Evolutionary conservation across 73 alveolate genomes (phyloP), one percentile per base, ranked within the genome.

Genomic region (Paramecium octaurelia): DNA sequence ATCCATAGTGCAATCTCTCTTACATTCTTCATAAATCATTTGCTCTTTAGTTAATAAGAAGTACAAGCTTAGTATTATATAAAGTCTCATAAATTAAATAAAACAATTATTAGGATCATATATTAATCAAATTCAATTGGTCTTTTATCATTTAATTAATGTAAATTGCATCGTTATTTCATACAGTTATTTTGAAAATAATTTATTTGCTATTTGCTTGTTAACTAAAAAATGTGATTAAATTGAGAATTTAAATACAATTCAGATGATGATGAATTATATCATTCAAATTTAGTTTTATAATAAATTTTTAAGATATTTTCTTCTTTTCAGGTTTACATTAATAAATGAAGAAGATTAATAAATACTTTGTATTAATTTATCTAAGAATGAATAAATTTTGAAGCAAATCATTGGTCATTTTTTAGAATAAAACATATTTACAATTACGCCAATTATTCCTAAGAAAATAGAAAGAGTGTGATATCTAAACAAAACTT

Each of bases 401-500:
- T 40, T 1, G 7, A 40, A 2, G 16, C 0, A 40, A 7, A 40
- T 40, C 48, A 40, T 40, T 44, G 0, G 11, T 44, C 58, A 44
- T 44, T 44, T 50, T 50, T 54, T 54, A 5, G 31, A 54, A 54
- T 54, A 54, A 54, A 18, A 54, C 31, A n/a, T 54, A 54, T n/a
- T 54, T 35, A 54, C 69, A n/a, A 54, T 54, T 4, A 54, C 29
- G 18, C 31, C 69, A 18, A 80, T 80, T 21, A 80, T 80, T 23
- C 91, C 91, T 24, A 80, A 42, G 21, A 80, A 80, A 80, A 27
- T 46, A 80, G 44, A 80, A 80, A 80, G 48, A 80, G 44, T 42
- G 91, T 80, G n/a, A 80, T 44, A 80, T 80, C 91, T 80, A 80
- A 44, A 27, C 91, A 80, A 46, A 80, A 80, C 44, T 80, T 80